phyloP scores from a whole-genome alignment of 2,329 filamentous ascomycete genomes.

The Sporothrix inflata region DNA sequence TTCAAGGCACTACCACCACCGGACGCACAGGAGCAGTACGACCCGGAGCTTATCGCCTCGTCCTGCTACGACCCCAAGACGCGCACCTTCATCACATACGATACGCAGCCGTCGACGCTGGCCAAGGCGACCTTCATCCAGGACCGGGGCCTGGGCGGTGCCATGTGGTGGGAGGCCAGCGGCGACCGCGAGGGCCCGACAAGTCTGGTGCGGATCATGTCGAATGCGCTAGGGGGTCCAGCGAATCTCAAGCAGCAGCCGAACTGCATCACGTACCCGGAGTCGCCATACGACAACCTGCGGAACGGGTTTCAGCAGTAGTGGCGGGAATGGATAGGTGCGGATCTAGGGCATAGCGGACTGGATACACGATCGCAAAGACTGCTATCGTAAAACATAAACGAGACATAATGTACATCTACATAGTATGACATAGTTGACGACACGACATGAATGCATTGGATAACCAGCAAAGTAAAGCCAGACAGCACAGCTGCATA shows the following conservation, averaged over 20 bases:
- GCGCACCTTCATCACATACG: conserved; percentile 76
- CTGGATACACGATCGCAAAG: background rate
- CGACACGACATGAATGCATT: background rate
- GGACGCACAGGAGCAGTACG: conserved; percentile 66
- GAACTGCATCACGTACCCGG: conserved; percentile 67
- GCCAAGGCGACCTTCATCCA: conserved; percentile 74
- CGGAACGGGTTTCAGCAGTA: conserved; percentile 54
- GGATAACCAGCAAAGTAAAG: background rate
- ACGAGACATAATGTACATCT: background rate
- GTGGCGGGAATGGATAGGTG: too few relatives aligned
- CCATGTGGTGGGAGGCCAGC: conserved; percentile 98
- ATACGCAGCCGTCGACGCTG: conserved; percentile 68
- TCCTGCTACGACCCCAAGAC: conserved; percentile 73
- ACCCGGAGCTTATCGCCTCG: conserved; percentile 67
- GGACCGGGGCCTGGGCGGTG: conserved; percentile 71
- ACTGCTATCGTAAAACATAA: background rate
- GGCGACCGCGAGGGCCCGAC: conserved; percentile 67
- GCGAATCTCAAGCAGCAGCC: conserved; percentile 52
- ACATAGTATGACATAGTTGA: background rate
- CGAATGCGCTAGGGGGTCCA: conserved; percentile 60
- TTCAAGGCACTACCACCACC: conserved; percentile 80
- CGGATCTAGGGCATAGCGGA: background rate
- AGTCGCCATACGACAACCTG: conserved; percentile 72
- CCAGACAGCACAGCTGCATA: background rate
- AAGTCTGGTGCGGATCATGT: conserved; percentile 71